Conservation (phyloP, 1,284 basidiomycete species). For the Puccinia horiana region DNA sequence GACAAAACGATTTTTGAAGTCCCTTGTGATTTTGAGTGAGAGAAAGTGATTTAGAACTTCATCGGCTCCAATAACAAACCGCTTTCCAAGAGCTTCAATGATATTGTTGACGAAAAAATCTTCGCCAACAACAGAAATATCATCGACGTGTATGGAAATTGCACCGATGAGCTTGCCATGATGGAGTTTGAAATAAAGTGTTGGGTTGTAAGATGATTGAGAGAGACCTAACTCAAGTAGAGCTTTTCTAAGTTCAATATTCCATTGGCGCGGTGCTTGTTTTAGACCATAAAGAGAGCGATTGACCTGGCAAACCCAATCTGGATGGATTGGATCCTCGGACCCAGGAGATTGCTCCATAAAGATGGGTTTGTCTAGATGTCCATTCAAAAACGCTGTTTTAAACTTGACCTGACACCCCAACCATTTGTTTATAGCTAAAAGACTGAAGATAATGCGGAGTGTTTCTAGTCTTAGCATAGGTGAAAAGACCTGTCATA, state of each 20-base stretch:
- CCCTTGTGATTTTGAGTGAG: neutral
- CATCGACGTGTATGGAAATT: neutral
- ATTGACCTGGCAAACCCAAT: neutral
- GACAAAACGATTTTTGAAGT: neutral
- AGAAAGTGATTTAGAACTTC: neutral
- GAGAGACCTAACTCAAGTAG: neutral
- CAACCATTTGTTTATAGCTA: neutral
- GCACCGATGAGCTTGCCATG: neutral
- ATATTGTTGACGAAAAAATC: neutral
- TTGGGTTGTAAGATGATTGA: neutral
- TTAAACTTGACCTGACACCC: neutral
- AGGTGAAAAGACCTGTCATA: neutral
- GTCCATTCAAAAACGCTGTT: neutral
- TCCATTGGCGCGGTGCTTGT: neutral
- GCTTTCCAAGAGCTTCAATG: neutral
- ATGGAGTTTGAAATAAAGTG: constrained; percentile 15
- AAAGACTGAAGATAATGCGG: neutral
- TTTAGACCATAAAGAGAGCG: neutral
- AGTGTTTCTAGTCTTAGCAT: neutral
- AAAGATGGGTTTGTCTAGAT: neutral
- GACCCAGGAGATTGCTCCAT: neutral
- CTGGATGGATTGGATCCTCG: neutral
- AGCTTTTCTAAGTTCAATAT: neutral
- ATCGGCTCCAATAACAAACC: neutral
- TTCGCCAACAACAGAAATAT: neutral